Conservation (phyloP, 2,329 filamentous ascomycete genomes). For the Clonostachys chloroleuca region DNA sequence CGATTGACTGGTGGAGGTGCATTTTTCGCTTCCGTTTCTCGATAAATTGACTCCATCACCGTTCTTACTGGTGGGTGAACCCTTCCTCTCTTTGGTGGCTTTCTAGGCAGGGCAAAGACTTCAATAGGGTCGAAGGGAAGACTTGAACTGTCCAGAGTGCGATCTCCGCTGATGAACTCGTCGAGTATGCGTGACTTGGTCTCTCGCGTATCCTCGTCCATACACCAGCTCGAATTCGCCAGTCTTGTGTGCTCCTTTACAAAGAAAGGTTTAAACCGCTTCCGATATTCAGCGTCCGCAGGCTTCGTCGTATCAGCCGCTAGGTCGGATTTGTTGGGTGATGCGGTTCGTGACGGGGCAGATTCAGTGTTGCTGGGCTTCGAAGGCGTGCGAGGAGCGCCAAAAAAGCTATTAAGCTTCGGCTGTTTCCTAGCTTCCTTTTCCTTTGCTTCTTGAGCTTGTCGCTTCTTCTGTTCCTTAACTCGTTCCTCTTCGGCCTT, state of each 20-base stretch:
- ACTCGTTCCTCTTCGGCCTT: conserved; percentile 25
- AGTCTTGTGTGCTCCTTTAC: conserved; percentile 69
- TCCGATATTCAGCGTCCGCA: conserved; percentile 54
- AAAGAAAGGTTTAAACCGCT: conserved; percentile 77
- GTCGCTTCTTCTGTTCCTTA: conserved; percentile 41
- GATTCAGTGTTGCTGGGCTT: conserved; percentile 16
- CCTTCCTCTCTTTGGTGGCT: conserved; percentile 36
- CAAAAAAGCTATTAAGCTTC: conserved; percentile 43
- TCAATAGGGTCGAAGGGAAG: conserved; percentile 37
- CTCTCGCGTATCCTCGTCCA: conserved; percentile 53
- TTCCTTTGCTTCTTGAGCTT: conserved; percentile 34
- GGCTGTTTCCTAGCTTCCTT: conserved; percentile 45
- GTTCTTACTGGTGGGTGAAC: conserved; percentile 50
- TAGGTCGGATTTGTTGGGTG: conserved; percentile 11
- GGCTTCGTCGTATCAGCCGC: conserved; percentile 7
- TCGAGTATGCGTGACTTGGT: conserved; percentile 48
- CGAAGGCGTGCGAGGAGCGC: conserved; percentile 28
- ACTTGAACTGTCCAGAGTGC: conserved; percentile 23
- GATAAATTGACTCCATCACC: conserved; percentile 53
- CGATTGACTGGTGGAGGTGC: not conserved
- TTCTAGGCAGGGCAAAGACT: conserved; percentile 38
- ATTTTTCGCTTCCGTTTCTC: conserved; percentile 21
- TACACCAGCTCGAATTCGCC: conserved; percentile 52
- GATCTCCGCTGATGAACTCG: conserved; percentile 41
- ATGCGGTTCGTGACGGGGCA: conserved; percentile 18